phyloP scores from a whole-genome alignment of 805 yeast genomes.

The Pichia nanzhaoensis region DNA sequence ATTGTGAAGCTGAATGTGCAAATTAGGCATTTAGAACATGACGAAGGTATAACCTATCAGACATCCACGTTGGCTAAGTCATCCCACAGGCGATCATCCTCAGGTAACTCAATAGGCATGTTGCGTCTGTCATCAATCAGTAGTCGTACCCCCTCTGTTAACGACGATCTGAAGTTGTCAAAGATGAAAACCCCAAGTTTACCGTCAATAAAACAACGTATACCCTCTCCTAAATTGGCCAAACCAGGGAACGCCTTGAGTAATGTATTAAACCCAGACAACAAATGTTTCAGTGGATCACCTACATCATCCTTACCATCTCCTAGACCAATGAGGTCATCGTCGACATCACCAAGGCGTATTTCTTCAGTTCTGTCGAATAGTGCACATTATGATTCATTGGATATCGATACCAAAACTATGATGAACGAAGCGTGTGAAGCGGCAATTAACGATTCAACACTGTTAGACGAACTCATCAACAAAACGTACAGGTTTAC shows the following conservation, averaged over 20 bases:
- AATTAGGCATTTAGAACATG: slow-evolving; percentile 13
- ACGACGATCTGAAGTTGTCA: too few species aligned
- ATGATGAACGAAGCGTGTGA: slow-evolving; percentile 14
- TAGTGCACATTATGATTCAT: too few species aligned
- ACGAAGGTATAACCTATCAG: background rate
- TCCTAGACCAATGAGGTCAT: too few species aligned
- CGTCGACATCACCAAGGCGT: too few species aligned
- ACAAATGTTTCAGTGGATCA: too few species aligned
- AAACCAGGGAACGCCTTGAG: too few species aligned
- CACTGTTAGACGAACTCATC: slow-evolving; percentile 20
- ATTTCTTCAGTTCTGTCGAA: too few species aligned
- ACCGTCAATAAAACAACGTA: background rate
- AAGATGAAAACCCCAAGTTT: background rate
- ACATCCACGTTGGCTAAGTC: background rate
- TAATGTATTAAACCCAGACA: too few species aligned
- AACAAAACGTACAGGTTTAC: slow-evolving; percentile 28
- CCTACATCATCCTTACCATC: too few species aligned
- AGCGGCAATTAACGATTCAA: slow-evolving; percentile 4
- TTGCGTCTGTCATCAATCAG: background rate
- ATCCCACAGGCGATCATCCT: background rate
- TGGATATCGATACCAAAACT: slow-evolving; percentile 3
- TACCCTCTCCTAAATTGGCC: too few species aligned
- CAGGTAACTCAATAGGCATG: background rate
- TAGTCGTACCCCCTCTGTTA: too few species aligned
- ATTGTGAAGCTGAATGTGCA: slow-evolving; percentile 56